Evolutionary conservation across 768 basidiomycete genomes (phyloP).

Genomic region (Lactarius quietus): DNA sequence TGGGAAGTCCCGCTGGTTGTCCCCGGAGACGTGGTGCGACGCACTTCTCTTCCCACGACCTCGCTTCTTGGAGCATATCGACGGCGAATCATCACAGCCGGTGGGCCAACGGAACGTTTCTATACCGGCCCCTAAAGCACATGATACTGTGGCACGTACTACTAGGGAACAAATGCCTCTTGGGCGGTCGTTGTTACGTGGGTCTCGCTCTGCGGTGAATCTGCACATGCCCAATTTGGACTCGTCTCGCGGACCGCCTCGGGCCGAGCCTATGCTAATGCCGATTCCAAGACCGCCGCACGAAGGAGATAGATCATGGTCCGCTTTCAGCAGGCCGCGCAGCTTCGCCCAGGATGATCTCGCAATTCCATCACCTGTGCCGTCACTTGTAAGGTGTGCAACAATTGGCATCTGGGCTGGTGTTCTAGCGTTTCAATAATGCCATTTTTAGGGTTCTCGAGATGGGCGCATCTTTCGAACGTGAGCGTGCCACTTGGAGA

Average conservation of each 20-base stretch:
- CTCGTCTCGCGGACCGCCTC: constrained; percentile 20
- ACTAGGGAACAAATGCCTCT: neutral
- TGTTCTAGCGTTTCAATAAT: neutral
- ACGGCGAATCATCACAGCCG: constrained; percentile 33
- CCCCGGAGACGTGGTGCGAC: constrained; percentile 80
- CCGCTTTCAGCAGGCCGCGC: constrained; percentile 40
- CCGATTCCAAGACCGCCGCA: too few relatives aligned
- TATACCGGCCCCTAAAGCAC: constrained; percentile 6
- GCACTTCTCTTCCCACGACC: constrained; percentile 75
- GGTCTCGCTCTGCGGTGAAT: constrained; percentile 12
- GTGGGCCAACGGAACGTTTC: neutral
- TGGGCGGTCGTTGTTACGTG: neutral
- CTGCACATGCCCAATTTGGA: neutral
- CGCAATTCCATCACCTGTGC: constrained; percentile 53
- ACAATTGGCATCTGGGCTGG: neutral
- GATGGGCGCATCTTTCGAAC: constrained; percentile 57
- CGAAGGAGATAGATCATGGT: neutral
- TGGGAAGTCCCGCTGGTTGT: constrained; percentile 61
- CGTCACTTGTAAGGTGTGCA: constrained; percentile 49
- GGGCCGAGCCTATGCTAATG: constrained; percentile 19
- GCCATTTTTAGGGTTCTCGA: constrained; percentile 53
- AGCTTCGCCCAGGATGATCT: constrained; percentile 61
- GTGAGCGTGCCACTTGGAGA: constrained; percentile 66
- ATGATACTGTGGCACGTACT: neutral
- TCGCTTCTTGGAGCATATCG: constrained; percentile 49